phyloP scores from a whole-genome alignment of 2,329 filamentous ascomycete genomes.

The Lecanicillium sp. region DNA sequence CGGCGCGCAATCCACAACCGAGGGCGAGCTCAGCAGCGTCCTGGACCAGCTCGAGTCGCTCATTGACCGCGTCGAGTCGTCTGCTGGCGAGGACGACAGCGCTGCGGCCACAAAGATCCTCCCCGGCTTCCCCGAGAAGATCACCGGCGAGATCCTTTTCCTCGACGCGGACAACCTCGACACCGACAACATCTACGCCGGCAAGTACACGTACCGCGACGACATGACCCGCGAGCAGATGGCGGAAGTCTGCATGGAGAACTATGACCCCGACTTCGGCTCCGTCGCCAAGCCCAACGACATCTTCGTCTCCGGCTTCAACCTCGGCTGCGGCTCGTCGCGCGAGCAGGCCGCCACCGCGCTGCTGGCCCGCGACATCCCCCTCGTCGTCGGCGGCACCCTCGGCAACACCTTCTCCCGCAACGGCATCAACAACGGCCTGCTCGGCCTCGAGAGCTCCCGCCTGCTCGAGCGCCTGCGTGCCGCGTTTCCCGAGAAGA shows the following conservation, averaged over 20 bases:
- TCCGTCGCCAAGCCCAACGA: constrained; percentile 61
- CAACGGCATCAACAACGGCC: constrained; percentile 72
- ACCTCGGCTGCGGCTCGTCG: constrained; percentile 79
- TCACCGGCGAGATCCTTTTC: constrained; percentile 83
- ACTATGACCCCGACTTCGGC: constrained; percentile 75
- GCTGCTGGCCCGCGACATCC: constrained; percentile 73
- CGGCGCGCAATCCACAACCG: constrained; percentile 7
- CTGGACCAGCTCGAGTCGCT: constrained; percentile 17
- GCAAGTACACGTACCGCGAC: constrained; percentile 90
- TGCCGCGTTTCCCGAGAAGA: constrained; percentile 52
- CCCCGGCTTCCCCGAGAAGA: constrained; percentile 77
- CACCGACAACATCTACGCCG: constrained; percentile 78
- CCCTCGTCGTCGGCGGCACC: constrained; percentile 71
- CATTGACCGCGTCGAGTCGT: constrained; percentile 16
- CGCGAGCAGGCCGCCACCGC: constrained; percentile 83
- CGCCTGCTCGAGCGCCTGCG: constrained; percentile 59
- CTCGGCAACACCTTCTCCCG: constrained; percentile 80
- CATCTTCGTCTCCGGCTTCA: constrained; percentile 79
- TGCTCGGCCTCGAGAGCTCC: constrained; percentile 67
- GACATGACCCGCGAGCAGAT: constrained; percentile 69
- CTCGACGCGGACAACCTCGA: constrained; percentile 77
- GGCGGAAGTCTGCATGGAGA: constrained; percentile 88
- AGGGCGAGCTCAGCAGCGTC: constrained; percentile 2
- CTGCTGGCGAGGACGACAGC: constrained; percentile 12
- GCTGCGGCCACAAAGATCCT: constrained; percentile 59